phyloP scores from a whole-genome alignment of 2,329 filamentous ascomycete species.

The Endothia cerciana region DNA sequence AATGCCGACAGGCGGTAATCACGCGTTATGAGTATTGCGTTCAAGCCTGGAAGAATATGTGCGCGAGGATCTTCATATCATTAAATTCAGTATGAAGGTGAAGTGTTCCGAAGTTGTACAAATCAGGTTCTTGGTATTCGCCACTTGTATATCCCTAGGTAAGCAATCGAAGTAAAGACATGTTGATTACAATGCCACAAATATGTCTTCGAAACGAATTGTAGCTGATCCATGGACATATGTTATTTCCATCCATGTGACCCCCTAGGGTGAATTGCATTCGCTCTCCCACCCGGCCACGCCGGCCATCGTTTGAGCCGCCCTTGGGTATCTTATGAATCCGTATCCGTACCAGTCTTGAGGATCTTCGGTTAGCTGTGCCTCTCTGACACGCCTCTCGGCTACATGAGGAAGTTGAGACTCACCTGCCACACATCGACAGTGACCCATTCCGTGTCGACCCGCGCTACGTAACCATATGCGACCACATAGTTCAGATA shows the following conservation, averaged over 20 bases:
- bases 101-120: no score
- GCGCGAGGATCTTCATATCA: no score
- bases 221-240: no score
- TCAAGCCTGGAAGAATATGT: no score
- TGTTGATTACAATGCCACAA: no score
- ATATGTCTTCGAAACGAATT: no score
- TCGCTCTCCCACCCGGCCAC: neutral
- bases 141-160: no score
- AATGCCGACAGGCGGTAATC: neutral
- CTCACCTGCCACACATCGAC: constrained; percentile 35
- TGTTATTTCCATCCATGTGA: no score
- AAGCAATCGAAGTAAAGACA: no score
- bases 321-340: neutral
- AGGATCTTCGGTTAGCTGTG: neutral
- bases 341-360: neutral
- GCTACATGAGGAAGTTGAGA: neutral
- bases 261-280: neutral
- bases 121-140: no score
- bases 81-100: no score
- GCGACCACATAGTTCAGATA: constrained; percentile 44
- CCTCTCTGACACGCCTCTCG: neutral
- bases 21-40: no score
- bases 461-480: constrained; percentile 28
- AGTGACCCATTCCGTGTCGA: constrained; percentile 20
- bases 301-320: neutral